A percentile compares a stretch with the other conserved stretches of the same genome.
Evolutionary conservation across 1,284 basidiomycete species (phyloP).

Genomic region (Peniophora sp.): DNA sequence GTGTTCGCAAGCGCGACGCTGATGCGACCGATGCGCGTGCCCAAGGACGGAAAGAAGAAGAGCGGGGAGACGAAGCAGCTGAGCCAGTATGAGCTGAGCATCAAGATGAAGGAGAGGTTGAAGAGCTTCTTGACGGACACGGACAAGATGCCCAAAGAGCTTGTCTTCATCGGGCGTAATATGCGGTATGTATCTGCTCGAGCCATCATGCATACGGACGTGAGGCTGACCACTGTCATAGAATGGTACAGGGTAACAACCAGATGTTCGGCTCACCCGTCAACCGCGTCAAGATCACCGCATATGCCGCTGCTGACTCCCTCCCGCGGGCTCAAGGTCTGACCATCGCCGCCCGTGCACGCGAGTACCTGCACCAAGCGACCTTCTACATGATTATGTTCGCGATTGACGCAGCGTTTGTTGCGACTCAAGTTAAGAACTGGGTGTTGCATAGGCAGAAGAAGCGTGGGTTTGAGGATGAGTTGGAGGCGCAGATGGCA

Average conservation of each 20-base stretch:
- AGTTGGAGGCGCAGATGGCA: conserved; percentile 13
- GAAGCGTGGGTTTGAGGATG: conserved; percentile 14
- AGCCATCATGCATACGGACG: background rate
- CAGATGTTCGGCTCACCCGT: conserved; percentile 76
- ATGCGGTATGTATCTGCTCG: conserved; percentile 53
- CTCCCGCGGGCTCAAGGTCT: conserved; percentile 34
- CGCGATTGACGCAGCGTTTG: conserved; percentile 50
- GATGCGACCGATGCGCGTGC: conserved; percentile 48
- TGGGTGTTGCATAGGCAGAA: conserved; percentile 28
- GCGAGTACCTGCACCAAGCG: conserved; percentile 43
- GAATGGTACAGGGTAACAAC: conserved; percentile 72
- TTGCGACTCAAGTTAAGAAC: conserved; percentile 38
- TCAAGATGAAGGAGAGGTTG: conserved; percentile 57
- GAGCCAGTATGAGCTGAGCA: conserved; percentile 54
- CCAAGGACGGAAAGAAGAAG: conserved; percentile 8
- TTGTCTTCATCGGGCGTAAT: conserved; percentile 79
- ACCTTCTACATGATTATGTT: conserved; percentile 49
- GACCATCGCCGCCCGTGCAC: conserved; percentile 29
- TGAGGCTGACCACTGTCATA: conserved; percentile 10
- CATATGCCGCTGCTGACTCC: conserved; percentile 58
- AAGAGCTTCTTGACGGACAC: conserved; percentile 57
- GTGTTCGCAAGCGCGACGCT: conserved; percentile 70
- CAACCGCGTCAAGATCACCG: conserved; percentile 82
- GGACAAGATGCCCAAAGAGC: conserved; percentile 64
- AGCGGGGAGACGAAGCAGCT: conserved; percentile 23